Conservation (phyloP, 108 stramenopile genomes). For the Fragilaria radians region DNA sequence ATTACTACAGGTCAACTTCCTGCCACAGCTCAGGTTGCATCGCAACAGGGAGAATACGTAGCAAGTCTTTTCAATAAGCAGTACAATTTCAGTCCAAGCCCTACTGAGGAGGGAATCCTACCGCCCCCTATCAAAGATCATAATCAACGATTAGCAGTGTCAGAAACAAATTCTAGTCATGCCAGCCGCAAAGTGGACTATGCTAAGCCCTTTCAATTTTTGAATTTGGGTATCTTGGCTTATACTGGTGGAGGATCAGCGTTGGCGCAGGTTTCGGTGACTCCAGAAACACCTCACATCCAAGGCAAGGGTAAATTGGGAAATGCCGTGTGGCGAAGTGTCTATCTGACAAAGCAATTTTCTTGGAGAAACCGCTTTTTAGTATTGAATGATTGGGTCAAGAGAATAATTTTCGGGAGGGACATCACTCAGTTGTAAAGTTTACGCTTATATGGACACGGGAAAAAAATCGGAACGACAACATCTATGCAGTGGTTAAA, state of each 20-base stretch:
- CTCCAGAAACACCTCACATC: slow-evolving; percentile 48
- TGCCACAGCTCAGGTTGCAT: slow-evolving; percentile 89
- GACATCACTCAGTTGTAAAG: slow-evolving; percentile 68
- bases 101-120: slow-evolving; percentile 27
- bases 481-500: too few species aligned
- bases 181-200: slow-evolving; percentile 44
- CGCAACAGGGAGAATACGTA: slow-evolving; percentile 90
- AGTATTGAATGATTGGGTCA: slow-evolving; percentile 89
- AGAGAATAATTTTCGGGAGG: slow-evolving; percentile 79
- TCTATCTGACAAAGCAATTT: slow-evolving; percentile 91
- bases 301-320: slow-evolving; percentile 74
- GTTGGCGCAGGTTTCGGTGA: slow-evolving; percentile 68
- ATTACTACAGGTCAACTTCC: slow-evolving; percentile 54
- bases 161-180: slow-evolving; percentile 56
- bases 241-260: slow-evolving; percentile 88
- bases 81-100: slow-evolving; percentile 51
- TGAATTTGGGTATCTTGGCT: slow-evolving; percentile 91
- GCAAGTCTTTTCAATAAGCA: slow-evolving; percentile 72
- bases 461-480: too few species aligned
- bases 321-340: slow-evolving; percentile 72
- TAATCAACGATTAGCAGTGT: slow-evolving; percentile 17
- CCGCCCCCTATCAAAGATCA: slow-evolving; percentile 41
- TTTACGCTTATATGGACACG: too few species aligned
- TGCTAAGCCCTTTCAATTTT: slow-evolving; percentile 91
- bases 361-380: slow-evolving; percentile 80